Base-by-base conservation (phyloP, 2,329 filamentous ascomycete species). In the Metarhizium guizhouense region DNA sequence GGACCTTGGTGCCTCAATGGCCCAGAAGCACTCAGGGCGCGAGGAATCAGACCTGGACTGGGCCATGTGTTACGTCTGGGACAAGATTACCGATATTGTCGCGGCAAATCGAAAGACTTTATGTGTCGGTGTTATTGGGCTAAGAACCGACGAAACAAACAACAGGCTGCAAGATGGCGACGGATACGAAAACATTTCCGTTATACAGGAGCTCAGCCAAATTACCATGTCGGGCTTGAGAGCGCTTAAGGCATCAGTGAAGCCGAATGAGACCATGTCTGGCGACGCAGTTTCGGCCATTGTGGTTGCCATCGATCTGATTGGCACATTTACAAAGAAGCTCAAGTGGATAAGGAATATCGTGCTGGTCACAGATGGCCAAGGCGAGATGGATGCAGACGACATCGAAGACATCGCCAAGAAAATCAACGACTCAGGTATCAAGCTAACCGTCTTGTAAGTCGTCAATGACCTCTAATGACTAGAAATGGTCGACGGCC, bases 41-140 rank as follows among this genome's bases (percentile, higher is more conserved):
- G 68, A 76, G 20, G 82, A 93, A 68, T 87, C 87, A 3, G 88
- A 97, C 68, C 81, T 99, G 18, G 90, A 96, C 58, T 99, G 87
- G 84, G 83, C 84, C 51, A 85, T 97, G 83, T 83, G 84, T 59
- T 99, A 96, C 72, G 82, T 97, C 52, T 99, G 93, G 92, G 93
- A 97, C 76, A 94, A 89, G 68, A 81, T 86, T 47, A 83, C 82
- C 25, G 85, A 86, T 66, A 85, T 84, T 3, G 85, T 86, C 11
- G 82, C 85, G 4, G 78, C 84, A 0, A 86, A 83, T 42, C 80
- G 85, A 42, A 85, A 83, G 66, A 85, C 82, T 2, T 82, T 85
- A 72, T 84, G 83, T 7, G 85, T 87, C 60, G 81, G 90, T n/a
- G 86, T 96, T 2, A 72, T 99, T 57, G 94, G 88, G 1, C 76